Percentiles rank a stretch among this genome's conserved stretches.
These are phyloP conservation scores for Malus sieversii DNA, from an alignment of 306 rosid species.

Conservation along the genomic window DNA sequence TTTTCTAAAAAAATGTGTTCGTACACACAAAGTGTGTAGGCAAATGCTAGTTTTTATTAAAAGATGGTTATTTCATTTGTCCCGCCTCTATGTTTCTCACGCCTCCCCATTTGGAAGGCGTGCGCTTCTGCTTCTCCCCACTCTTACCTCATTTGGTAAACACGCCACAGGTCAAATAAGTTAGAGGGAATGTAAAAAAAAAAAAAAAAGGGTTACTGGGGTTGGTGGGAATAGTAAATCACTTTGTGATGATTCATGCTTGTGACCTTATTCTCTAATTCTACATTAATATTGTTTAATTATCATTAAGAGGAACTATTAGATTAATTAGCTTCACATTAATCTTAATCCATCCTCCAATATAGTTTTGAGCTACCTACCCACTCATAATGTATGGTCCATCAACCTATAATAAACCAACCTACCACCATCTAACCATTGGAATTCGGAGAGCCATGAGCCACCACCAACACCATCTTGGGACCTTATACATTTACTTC, in stretches of 20 bases:
- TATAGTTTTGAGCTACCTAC: slow-evolving; percentile 12
- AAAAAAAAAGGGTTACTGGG: not conserved
- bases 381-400: not conserved
- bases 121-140: no score
- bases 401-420: slow-evolving; percentile 7
- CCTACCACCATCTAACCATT: slow-evolving; percentile 21
- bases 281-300: not conserved
- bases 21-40: no score
- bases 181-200: not conserved
- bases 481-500: not conserved
- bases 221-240: not conserved
- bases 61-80: no score
- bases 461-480: not conserved
- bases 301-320: not conserved
- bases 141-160: no score
- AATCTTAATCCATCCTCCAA: not conserved
- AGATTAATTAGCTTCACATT: not conserved
- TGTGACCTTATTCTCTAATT: not conserved
- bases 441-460: not conserved
- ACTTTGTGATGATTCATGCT: not conserved
- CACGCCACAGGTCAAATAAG: not conserved
- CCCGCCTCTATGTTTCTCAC: no score
- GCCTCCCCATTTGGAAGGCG: not conserved
- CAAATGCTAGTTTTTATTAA: no score
- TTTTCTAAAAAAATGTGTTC: no score